Evolutionary conservation across 345 rosid genomes (phyloP).

Genomic region (Clausena lansium): DNA sequence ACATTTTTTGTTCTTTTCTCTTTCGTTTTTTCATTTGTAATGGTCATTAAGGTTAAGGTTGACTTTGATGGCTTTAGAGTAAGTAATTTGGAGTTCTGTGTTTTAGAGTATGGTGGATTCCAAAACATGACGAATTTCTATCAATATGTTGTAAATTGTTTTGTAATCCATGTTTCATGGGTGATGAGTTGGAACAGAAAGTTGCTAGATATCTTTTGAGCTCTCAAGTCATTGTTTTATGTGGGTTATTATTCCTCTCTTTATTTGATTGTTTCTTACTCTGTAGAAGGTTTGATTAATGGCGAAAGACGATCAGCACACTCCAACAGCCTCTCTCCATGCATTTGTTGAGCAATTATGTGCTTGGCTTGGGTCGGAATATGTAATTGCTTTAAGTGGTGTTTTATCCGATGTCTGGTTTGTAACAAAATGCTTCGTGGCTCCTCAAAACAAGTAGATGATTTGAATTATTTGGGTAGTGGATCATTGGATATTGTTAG

Average conservation of each 20-base stretch:
- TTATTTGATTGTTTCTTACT: background rate
- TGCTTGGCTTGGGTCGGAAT: constrained; percentile 2
- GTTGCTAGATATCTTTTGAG: background rate
- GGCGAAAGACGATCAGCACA: constrained; percentile 5
- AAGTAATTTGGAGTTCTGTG: background rate
- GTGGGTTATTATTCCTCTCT: background rate
- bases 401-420: constrained; percentile 3
- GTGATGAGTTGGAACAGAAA: background rate
- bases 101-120: background rate
- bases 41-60: constrained; percentile 12
- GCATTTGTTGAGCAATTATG: background rate
- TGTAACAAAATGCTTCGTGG: constrained; percentile 9
- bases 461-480: background rate
- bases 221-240: constrained; percentile 9
- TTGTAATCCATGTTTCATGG: background rate
- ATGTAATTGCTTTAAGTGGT: constrained; percentile 4
- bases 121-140: background rate
- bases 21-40: background rate
- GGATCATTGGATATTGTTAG: too few relatives aligned
- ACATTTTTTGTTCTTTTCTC: background rate
- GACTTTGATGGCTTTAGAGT: constrained; percentile 2
- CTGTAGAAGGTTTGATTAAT: background rate
- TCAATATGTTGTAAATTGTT: constrained; percentile 9
- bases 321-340: constrained; percentile 3
- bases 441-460: constrained; percentile 17